phyloP scores from a whole-genome alignment of 2,329 filamentous ascomycete genomes.

The Diaporthe ampelina region DNA sequence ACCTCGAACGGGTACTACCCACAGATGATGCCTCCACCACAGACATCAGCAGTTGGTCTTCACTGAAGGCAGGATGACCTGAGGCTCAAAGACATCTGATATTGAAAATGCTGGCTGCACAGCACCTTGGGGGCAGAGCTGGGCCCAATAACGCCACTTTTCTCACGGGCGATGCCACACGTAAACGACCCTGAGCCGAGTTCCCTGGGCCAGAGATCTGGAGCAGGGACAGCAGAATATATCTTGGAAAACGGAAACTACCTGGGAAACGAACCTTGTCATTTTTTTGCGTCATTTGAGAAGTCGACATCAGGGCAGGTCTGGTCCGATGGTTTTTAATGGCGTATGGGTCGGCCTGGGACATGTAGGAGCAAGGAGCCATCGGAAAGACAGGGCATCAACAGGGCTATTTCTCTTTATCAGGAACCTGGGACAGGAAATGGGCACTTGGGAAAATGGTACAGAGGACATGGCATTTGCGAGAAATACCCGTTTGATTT shows the following conservation, averaged over 20 bases:
- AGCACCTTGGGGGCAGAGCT: not conserved
- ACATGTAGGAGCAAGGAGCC: conserved; percentile 29
- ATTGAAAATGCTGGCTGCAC: not conserved
- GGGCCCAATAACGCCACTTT: not conserved
- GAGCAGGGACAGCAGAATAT: not conserved
- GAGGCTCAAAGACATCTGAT: not conserved
- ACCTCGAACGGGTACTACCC: conserved; percentile 69
- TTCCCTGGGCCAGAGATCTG: not conserved
- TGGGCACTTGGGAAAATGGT: conserved; percentile 38
- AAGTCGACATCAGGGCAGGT: conserved; percentile 29
- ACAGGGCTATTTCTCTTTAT: conserved; percentile 13
- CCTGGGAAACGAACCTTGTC: conserved; percentile 3
- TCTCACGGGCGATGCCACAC: not conserved
- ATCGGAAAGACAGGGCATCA: conserved; percentile 36
- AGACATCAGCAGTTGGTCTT: conserved; percentile 53
- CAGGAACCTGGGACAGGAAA: conserved; percentile 24
- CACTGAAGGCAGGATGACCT: conserved; percentile 46
- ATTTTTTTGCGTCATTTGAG: conserved; percentile 11
- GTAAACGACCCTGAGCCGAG: not conserved
- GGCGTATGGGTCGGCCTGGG: conserved; percentile 40
- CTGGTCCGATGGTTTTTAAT: conserved; percentile 38
- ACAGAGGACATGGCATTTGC: conserved; percentile 43
- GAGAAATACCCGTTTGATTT: conserved; percentile 45
- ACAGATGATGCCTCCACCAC: conserved; percentile 59
- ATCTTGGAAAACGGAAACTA: not conserved